These are phyloP conservation scores for Sphagnum magellanicum DNA, from an alignment of 228 moss, liverwort and hornwort genomes.

Conservation along the genomic window DNA sequence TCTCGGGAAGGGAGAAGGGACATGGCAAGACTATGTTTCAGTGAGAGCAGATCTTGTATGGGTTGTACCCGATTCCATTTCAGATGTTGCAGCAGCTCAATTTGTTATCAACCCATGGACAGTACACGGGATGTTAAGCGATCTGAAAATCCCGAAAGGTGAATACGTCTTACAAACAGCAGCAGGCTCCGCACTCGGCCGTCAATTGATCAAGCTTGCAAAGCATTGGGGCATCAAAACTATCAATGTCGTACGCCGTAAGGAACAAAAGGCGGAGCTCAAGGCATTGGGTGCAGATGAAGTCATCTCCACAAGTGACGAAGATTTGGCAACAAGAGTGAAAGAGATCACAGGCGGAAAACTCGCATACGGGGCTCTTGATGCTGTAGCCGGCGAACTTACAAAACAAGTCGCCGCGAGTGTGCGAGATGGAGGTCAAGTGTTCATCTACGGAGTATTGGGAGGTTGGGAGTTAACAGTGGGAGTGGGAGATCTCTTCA, in stretches of 20 bases:
- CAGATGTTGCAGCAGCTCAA: constrained; percentile 10
- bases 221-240: constrained; percentile 5
- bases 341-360: not conserved
- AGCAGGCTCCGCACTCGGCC: constrained; percentile 8
- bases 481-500: constrained; percentile 37
- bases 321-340: not conserved
- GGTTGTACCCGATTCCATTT: not conserved
- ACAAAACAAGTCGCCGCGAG: not conserved
- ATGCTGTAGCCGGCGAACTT: not conserved
- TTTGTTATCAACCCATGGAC: constrained; percentile 11
- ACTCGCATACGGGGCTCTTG: not conserved
- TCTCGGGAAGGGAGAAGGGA: not conserved
- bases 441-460: not conserved
- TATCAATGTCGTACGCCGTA: constrained; percentile 1
- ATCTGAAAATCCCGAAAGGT: constrained; percentile 4
- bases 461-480: constrained; percentile 11
- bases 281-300: constrained; percentile 4
- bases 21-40: not conserved
- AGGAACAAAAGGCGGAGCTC: constrained; percentile 2
- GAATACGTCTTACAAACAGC: constrained; percentile 14
- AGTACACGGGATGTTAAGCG: constrained; percentile 1
- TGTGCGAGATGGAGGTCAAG: not conserved
- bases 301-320: not conserved
- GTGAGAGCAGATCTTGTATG: not conserved
- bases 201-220: constrained; percentile 1